Conservation (phyloP, 208 protist species). For the Herpetomonas muscarum region DNA sequence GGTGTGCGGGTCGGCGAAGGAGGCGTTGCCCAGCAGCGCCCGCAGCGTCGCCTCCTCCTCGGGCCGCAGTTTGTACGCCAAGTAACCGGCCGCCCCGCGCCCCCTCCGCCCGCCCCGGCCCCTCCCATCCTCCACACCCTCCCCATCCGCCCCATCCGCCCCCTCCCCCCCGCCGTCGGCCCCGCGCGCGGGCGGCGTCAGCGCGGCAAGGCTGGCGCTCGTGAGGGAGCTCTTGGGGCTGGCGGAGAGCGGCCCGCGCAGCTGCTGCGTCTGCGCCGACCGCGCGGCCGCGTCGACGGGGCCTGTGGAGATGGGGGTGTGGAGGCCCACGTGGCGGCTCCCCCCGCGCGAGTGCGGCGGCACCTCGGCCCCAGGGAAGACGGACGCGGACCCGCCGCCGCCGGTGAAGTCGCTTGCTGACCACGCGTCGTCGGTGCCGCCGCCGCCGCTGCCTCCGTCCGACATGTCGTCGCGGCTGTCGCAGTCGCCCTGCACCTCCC, state of each 20-base stretch:
- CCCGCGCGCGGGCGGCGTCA: no score
- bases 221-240: background rate
- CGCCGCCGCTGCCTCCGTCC: background rate
- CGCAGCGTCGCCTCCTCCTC: conserved; percentile 35
- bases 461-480: conserved; percentile 17
- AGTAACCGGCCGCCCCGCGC: conserved; percentile 20
- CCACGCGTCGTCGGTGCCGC: conserved; percentile 6
- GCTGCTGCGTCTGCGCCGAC: background rate
- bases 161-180: background rate
- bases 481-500: conserved; percentile 47
- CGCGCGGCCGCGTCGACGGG: background rate
- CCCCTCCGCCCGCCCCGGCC: background rate
- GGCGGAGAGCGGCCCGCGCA: background rate
- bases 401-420: conserved; percentile 6
- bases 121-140: background rate
- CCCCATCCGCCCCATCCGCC: background rate
- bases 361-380: background rate
- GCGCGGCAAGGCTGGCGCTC: background rate
- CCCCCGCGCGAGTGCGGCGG: no score
- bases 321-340: background rate
- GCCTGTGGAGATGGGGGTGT: background rate
- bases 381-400: background rate
- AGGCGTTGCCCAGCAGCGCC: conserved; percentile 12
- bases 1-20: conserved; percentile 2
- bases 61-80: conserved; percentile 35